phyloP scores from a whole-genome alignment of 2,329 filamentous ascomycete genomes.

The Aspergillus jensenii region DNA sequence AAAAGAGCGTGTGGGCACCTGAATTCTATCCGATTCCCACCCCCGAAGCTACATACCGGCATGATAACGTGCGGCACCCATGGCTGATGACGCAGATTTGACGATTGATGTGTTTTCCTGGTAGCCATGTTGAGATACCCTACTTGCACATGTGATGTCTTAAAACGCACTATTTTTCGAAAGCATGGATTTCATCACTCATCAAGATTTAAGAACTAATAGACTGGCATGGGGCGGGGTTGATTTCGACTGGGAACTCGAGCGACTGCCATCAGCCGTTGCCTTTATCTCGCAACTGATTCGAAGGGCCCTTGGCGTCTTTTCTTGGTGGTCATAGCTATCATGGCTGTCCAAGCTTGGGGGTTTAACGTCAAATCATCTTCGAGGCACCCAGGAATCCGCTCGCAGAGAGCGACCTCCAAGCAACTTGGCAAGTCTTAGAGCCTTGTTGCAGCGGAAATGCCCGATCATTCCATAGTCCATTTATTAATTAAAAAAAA shows the following conservation, averaged over 20 bases:
- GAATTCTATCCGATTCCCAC: constrained; percentile 65
- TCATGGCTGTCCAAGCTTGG: neutral
- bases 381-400: neutral
- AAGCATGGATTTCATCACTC: neutral
- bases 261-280: neutral
- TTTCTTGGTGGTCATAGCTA: neutral
- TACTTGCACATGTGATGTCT: neutral
- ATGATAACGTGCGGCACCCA: constrained; percentile 61
- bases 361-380: neutral
- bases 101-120: neutral
- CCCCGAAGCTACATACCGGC: constrained; percentile 82
- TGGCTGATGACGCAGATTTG: neutral
- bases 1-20: constrained; percentile 72
- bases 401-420: neutral
- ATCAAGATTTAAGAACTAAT: neutral
- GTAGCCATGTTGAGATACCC: neutral
- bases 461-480: neutral
- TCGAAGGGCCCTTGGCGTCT: neutral
- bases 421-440: neutral
- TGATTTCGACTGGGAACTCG: neutral
- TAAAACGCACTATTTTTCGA: neutral
- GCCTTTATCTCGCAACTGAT: neutral
- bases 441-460: neutral
- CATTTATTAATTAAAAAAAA: neutral
- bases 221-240: neutral